These are phyloP conservation scores for Polygonum aviculare DNA, from an alignment of 148 eudicot genomes.

Conservation along the genomic window DNA sequence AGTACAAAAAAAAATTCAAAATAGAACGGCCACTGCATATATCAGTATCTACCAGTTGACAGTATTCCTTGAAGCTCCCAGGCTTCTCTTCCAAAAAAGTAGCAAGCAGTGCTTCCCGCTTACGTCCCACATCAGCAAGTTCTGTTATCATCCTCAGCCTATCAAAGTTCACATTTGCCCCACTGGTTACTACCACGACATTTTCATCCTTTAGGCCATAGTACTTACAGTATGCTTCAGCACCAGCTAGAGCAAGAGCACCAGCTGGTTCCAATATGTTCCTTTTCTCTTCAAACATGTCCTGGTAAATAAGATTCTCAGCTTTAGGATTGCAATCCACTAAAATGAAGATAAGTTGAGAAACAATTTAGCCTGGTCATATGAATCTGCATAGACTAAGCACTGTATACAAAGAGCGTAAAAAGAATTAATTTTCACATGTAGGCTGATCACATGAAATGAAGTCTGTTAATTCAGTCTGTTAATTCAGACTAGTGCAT, in stretches of 20 bases:
- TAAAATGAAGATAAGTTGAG: not conserved
- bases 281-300: slow-evolving; percentile 99
- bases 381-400: not conserved
- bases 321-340: not conserved
- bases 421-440: not conserved
- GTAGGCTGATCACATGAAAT: not conserved
- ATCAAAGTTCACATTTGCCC: slow-evolving; percentile 98
- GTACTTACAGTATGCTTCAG: slow-evolving; percentile 95
- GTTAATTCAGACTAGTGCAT: not conserved
- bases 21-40: not conserved
- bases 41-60: slow-evolving; percentile 41
- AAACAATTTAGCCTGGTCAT: not conserved
- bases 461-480: not conserved
- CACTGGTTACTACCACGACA: slow-evolving; percentile 81
- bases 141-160: slow-evolving; percentile 89
- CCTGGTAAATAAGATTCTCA: slow-evolving; percentile 28
- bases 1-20: not conserved
- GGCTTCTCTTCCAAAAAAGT: slow-evolving; percentile 82
- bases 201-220: slow-evolving; percentile 78
- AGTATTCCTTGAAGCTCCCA: slow-evolving; percentile 72
- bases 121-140: slow-evolving; percentile 97
- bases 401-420: not conserved
- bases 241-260: slow-evolving; percentile 97
- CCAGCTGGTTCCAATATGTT: slow-evolving; percentile 98
- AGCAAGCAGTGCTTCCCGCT: slow-evolving; percentile 93